Evolutionary conservation across 208 protist genomes (phyloP).

Genomic region (Acanthamoeba rhysodes): DNA sequence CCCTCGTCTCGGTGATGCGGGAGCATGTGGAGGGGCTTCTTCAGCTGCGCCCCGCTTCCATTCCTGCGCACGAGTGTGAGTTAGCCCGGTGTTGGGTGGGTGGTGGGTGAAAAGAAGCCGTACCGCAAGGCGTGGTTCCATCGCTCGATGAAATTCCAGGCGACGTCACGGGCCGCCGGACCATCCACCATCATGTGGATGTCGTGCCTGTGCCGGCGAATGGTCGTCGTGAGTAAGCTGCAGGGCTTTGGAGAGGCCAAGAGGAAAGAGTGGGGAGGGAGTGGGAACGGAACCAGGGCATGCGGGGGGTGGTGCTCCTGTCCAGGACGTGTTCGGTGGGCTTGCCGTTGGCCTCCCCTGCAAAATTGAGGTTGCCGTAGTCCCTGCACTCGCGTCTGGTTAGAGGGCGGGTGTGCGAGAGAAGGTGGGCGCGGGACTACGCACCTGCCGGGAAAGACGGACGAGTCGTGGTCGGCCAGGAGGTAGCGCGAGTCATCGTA

Average conservation of each 20-base stretch:
- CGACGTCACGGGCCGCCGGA: slow-evolving; percentile 54
- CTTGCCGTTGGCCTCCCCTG: slow-evolving; percentile 23
- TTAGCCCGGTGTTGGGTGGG: background rate
- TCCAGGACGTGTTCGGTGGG: slow-evolving; percentile 12
- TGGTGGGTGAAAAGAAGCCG: background rate
- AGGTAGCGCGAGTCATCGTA: slow-evolving; percentile 75
- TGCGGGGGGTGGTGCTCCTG: background rate
- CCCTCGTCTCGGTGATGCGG: background rate
- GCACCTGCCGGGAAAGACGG: slow-evolving; percentile 7
- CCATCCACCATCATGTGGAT: slow-evolving; percentile 73
- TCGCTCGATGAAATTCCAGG: slow-evolving; percentile 73
- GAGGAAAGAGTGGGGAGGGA: background rate
- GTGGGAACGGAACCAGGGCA: slow-evolving; percentile 62
- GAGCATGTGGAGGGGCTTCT: background rate
- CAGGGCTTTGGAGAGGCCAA: background rate
- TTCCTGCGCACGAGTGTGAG: background rate
- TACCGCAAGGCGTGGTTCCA: slow-evolving; percentile 74
- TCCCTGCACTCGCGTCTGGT: background rate
- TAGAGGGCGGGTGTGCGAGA: background rate
- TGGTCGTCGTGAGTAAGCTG: too few species aligned
- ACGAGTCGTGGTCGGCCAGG: background rate
- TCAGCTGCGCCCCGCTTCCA: background rate
- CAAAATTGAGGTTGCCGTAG: slow-evolving; percentile 38
- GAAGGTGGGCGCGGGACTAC: background rate
- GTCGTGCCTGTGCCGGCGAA: slow-evolving; percentile 11